Evolutionary conservation across 768 basidiomycete species (phyloP), one percentile per base, ranked within the genome.

Genomic region (Lactarius trivialis): DNA sequence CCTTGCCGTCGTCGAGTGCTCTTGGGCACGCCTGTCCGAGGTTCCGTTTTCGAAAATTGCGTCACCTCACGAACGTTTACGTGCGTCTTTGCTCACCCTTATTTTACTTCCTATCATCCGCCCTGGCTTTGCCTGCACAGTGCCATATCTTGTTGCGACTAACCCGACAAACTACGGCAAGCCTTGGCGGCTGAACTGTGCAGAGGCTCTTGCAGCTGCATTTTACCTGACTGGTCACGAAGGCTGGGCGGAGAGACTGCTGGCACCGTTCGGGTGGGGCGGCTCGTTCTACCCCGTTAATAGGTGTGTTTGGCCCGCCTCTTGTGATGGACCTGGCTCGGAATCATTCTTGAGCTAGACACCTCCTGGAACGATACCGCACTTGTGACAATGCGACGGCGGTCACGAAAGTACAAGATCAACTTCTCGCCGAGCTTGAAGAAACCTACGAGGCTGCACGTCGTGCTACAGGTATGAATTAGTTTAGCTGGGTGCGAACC

Each of bases 81-180:
- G 95, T 97, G 69, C 64, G 92, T 81, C 0, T 11, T 60, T 24
- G n/a, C 43, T 15, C 21, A 6, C 34, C 36, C 14, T 55, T 14
- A 24, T 24, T n/a, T 49, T 15, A 36, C 33, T 7, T 15, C 45
- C 7, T 4, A 39, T 33, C 34, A 14, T 54, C 45, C 51, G 64
- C 12, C 21, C 11, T 21, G 14, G 28, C 34, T 9, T 48, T 21
- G 8, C 36, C 30, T 8, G 32, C 57, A 24, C 66, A 99, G 96
- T 99, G 32, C 97, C 97, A 0, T 98, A 96, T 72, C 82, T 99
- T 21, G 73, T 98, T 49, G 97, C 97, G 0, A 89, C 93, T 0
- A 99, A 99, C 72, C 94, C 96, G 0, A 93, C 93, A 11, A 99
- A 99, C 74, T 99, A 98, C 68, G 97, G 97, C 11, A 94, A 93